Evolutionary conservation across 2,329 filamentous ascomycete genomes (phyloP).

Genomic region (Alternaria postmessia): DNA sequence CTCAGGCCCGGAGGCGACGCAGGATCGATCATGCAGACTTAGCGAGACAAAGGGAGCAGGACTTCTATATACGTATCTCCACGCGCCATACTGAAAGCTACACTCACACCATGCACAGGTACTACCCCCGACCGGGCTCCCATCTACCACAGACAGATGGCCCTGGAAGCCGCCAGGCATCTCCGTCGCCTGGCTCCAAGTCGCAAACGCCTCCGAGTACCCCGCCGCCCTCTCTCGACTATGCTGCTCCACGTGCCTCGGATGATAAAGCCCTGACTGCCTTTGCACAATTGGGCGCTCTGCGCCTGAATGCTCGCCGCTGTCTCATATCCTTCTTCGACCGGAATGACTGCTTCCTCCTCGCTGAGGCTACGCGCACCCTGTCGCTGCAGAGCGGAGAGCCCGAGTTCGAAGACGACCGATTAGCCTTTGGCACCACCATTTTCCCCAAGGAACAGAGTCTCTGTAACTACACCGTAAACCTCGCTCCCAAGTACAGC

Average conservation of each 20-base stretch:
- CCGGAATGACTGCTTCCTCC: constrained; percentile 46
- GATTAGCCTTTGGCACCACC: constrained; percentile 44
- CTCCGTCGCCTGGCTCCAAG: constrained; percentile 23
- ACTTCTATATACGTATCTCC: constrained; percentile 38
- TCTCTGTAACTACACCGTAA: constrained; percentile 47
- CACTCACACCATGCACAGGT: constrained; percentile 15
- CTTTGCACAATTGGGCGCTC: constrained; percentile 50
- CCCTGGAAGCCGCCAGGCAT: constrained; percentile 27
- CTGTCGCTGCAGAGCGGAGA: constrained; percentile 40
- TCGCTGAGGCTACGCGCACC: constrained; percentile 47
- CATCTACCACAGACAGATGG: constrained; percentile 34
- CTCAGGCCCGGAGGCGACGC: constrained; percentile 23
- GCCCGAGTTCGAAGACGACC: constrained; percentile 37
- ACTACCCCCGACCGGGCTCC: constrained; percentile 37
- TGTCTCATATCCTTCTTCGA: constrained; percentile 52
- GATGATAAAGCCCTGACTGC: constrained; percentile 49
- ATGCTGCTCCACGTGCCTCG: constrained; percentile 24
- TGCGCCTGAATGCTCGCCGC: constrained; percentile 47
- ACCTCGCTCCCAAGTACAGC: constrained; percentile 31
- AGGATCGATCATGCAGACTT: constrained; percentile 38
- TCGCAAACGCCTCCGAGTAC: constrained; percentile 22
- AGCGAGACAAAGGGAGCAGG: constrained; percentile 42
- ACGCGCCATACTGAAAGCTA: not conserved
- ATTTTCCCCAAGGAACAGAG: constrained; percentile 45
- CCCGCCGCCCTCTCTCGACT: constrained; percentile 19